phyloP scores from a whole-genome alignment of 768 basidiomycete species.

The Boletus subparvulus region DNA sequence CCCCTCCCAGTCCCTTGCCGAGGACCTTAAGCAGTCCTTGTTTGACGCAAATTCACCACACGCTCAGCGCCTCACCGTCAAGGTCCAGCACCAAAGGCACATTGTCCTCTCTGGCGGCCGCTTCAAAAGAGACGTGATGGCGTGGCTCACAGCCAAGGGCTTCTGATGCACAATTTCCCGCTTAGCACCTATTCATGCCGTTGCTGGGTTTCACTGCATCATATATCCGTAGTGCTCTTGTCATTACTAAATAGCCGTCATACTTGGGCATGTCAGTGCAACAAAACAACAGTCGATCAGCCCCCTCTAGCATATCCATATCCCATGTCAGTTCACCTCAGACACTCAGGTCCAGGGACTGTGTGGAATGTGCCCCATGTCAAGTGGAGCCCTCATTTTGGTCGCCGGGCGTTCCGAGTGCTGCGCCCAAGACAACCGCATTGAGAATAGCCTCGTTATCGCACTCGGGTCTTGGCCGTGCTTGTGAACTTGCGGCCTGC shows the following conservation, averaged over 20 bases:
- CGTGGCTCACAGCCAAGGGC: constrained; percentile 64
- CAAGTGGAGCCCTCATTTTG: background rate
- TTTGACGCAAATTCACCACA: constrained; percentile 49
- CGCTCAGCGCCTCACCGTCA: constrained; percentile 49
- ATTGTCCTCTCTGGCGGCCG: constrained; percentile 60
- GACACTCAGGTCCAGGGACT: background rate
- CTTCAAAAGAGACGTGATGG: constrained; percentile 59
- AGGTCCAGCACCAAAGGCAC: constrained; percentile 49
- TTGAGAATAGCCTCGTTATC: background rate
- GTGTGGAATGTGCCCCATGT: background rate
- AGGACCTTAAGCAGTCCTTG: constrained; percentile 52
- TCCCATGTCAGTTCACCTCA: background rate
- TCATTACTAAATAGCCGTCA: constrained; percentile 16
- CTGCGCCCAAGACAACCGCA: background rate
- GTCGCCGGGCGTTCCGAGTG: background rate
- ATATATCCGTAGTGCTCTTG: constrained; percentile 4
- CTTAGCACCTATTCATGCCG: constrained; percentile 9
- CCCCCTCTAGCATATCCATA: no score
- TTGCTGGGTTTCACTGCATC: constrained; percentile 14
- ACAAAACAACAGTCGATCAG: background rate
- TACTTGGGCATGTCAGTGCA: background rate
- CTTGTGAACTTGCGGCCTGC: no score
- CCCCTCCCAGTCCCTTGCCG: constrained; percentile 50
- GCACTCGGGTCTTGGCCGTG: no score
- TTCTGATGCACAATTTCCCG: constrained; percentile 43